Evolutionary conservation across 305 asterid species (phyloP), one percentile per base, ranked within the genome.

Genomic region (Fraxinus baroniana): DNA sequence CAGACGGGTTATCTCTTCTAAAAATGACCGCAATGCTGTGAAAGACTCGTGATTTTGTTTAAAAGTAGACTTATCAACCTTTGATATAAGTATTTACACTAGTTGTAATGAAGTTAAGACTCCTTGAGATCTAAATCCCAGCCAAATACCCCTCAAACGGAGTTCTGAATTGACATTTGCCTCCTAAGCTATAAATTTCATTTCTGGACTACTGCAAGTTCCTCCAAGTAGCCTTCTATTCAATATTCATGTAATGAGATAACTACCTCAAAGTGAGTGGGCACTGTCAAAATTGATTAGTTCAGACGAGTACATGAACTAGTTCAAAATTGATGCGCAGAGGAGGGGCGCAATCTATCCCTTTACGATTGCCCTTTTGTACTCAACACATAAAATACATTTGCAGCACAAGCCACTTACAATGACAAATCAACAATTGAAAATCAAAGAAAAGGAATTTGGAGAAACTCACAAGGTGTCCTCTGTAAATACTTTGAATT

Each of bases 391-490:
- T 55, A 55, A 55, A n/a, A 20, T 62, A 20, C 15, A 62, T 62
- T 62, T 62, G 71, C 30, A 24, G 26, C 10, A 22, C 30, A 62
- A 24, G 71, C 71, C 71, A 62, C 32, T 62, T 20, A 9, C 8
- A n/a, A 52, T 52, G 68, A 55, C 24, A 55, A 18, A 62, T 55
- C 26, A 30, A 49, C 32, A 22, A 55, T 5, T 32, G 18, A 60
- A 37, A n/a, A 75, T 17, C 15, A 33, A 71, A 39, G 71, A 68
- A 60, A 17, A 72, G 7, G 18, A 64, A 44, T 15, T 37, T 75
- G 22, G 13, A 13, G 77, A 77, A 86, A 86, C 98, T 93, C 86
- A 94, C 98, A 36, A 94, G 97, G 86, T 94, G 92, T 80, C 91
- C 88, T 6, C 97, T 90, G 78, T 89, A 93, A 75, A 90, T 81